A percentile compares a stretch with the other conserved stretches of the same genome.
Conservation (phyloP, 805 yeast genomes). For the Alloascoidea hylecoeti region DNA sequence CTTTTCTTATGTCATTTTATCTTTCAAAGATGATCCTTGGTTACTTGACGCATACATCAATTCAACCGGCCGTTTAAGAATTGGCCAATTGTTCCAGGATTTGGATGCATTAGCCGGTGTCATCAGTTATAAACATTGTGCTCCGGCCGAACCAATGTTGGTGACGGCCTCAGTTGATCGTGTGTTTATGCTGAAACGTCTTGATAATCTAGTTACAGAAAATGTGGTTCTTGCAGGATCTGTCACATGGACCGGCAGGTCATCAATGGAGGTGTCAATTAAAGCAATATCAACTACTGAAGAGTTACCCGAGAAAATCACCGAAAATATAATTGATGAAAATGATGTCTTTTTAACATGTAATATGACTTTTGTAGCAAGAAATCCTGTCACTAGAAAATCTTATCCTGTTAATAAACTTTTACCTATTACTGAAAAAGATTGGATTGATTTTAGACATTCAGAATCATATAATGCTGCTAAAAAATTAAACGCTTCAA, state of each 20-base stretch:
- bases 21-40: conserved; percentile 75
- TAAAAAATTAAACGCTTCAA: conserved; percentile 65
- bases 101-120: conserved; percentile 89
- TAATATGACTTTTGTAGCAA: conserved; percentile 88
- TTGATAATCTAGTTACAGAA: conserved; percentile 61
- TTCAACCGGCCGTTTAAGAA: conserved; percentile 82
- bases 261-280: conserved; percentile 91
- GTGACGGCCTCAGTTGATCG: conserved; percentile 94
- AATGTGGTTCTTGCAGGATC: conserved; percentile 81
- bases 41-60: conserved; percentile 79
- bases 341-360: conserved; percentile 75
- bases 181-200: conserved; percentile 71
- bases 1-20: conserved; percentile 52
- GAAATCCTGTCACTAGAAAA: conserved; percentile 86
- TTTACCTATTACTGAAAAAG: conserved; percentile 59
- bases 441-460: conserved; percentile 72
- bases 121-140: conserved; percentile 82
- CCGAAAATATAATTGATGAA: conserved; percentile 41
- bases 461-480: conserved; percentile 86
- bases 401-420: conserved; percentile 77
- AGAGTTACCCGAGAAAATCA: conserved; percentile 34
- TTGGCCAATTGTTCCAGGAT: conserved; percentile 91
- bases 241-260: conserved; percentile 89
- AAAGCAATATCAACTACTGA: conserved; percentile 69
- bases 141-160: conserved; percentile 92